phyloP scores from a whole-genome alignment of 345 rosid species.

The Acer yangbiense region DNA sequence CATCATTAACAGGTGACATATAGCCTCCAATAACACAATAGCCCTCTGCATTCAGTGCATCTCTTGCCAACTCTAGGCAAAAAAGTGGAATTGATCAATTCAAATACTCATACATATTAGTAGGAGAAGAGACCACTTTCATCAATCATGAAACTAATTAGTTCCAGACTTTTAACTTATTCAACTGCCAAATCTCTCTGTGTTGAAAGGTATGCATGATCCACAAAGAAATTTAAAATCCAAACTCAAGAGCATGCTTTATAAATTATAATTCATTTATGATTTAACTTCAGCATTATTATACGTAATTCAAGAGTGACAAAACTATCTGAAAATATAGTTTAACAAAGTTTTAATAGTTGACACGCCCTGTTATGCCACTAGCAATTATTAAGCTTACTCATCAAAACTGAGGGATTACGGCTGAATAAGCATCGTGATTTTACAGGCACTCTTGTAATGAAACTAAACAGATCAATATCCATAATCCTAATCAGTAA shows the following conservation, averaged over 20 bases:
- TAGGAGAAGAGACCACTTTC: neutral
- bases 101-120: neutral
- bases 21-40: constrained; percentile 82
- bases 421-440: no score
- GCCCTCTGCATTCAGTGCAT: constrained; percentile 62
- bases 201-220: neutral
- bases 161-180: neutral
- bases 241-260: neutral
- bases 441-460: neutral
- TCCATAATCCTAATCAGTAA: neutral
- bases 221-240: neutral
- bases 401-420: neutral
- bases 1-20: constrained; percentile 92
- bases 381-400: neutral
- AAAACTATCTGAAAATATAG: neutral
- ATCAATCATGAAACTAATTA: neutral
- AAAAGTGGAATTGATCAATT: constrained; percentile 21
- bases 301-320: no score
- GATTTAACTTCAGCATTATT: no score
- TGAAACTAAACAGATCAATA: neutral
- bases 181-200: neutral
- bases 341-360: neutral
- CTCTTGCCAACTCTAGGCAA: constrained; percentile 77
- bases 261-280: no score
- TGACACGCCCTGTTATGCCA: neutral